Base-by-base conservation (phyloP, 805 yeast genomes). In the Metschnikowia santaceciliae region DNA sequence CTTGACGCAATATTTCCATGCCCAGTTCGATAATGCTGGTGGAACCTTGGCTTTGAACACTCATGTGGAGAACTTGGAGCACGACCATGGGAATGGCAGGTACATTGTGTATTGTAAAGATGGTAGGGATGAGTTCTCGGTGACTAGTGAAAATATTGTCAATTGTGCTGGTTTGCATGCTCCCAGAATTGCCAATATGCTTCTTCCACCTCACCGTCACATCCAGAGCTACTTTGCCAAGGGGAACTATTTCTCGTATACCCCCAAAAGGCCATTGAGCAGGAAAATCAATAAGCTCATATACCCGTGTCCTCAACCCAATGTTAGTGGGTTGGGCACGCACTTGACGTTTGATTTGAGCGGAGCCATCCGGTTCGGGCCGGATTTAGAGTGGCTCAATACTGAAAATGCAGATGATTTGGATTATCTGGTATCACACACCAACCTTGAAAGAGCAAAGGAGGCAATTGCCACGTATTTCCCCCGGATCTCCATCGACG, bases 121-220 rank as follows among this genome's bases (percentile, higher is more conserved):
- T 58, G 60, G 55, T 50, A 52, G 60, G n/a, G 59, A 71, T 13
- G 8, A 68, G 34, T 76, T 75, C 38, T 68, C 65, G 1, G 70
- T 87, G 19, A 70, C 76, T 0, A 70, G 84, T 0, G 83, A 81
- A 23, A 76, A 75, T 42, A 79, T 90, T 3, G 74, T 90, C 48
- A 90, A 91, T 61, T 73, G 88, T 40, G 96, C 94, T 0, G 97
- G 97, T 0, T 70, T 87, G 26, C 75, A 81, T 57, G 95, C 96
- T 1, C 87, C 86, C 5, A 65, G 67, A n/a, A 68, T 90, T 1
- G 78, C 92, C 13, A 88, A 88, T 57, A 59, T 86, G 77, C 61
- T 90, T 13, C 69, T 88, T 1, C 95, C 96, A 1, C 47, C 60
- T 20, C 81, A 80, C 0, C 68, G 88, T 36, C 85, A 85, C 32